Evolutionary conservation across 2,329 filamentous ascomycete genomes (phyloP), one percentile per base, ranked within the genome.

Genomic region (Pseudocercospora fuligena): DNA sequence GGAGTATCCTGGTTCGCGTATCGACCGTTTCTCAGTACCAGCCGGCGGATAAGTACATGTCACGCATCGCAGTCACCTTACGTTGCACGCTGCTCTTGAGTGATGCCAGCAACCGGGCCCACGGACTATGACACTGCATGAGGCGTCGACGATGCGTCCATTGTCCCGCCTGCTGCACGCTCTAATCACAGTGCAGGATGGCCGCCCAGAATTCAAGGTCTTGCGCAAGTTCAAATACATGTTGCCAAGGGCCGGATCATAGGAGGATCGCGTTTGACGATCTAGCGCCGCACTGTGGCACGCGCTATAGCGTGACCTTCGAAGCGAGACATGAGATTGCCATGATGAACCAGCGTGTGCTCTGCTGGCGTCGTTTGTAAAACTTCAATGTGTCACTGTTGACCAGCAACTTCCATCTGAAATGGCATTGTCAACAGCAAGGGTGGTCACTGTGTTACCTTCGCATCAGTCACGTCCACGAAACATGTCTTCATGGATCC

Each of bases 401-500:
- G 65, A 69, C 69, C 56, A 63, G 40, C 51, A 47, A 51, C 53
- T 49, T 54, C 61, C 49, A 29, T 63, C 61, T 60, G 40, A 64
- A 69, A 62, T 56, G 60, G 59, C 56, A 58, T 59, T 60, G 40
- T 59, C 65, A 21, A 60, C 66, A 66, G 70, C 68, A 72, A 69
- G 68, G 56, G 70, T 64, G 63, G 29, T 29, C 23, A 46, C 8
- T 60, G 68, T 70, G 63, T 47, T 33, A 72, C 70, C n/a, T 54
- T 63, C 47, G 60, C 61, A 64, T 62, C 62, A 66, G 33, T 54
- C 46, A 69, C n/a, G n/a, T n/a, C n/a, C n/a, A n/a, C 63, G 66
- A 69, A 70, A 70, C 66, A 59, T 63, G 46, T 61, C 62, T 66
- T 40, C 33, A 40, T 63, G 16, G 51, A 72, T 72, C 70, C 70